These are phyloP conservation scores for Teunomyces pallodes DNA, from an alignment of 805 yeast species.

Conservation along the genomic window DNA sequence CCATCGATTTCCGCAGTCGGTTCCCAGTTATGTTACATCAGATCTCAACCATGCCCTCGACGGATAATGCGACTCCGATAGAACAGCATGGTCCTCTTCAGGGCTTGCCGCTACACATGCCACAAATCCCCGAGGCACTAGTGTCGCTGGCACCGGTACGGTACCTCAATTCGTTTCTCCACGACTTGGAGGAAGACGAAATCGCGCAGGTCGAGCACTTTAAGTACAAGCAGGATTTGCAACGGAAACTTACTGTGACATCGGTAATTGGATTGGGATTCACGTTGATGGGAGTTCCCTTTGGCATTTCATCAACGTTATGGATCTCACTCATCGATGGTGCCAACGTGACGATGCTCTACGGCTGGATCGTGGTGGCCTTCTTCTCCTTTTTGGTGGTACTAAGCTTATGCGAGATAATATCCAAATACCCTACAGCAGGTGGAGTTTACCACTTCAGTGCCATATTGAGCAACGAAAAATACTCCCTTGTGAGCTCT, in stretches of 20 bases:
- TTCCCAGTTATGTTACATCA: neutral
- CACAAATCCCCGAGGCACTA: neutral
- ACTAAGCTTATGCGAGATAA: constrained; percentile 71
- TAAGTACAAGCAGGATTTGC: constrained; percentile 69
- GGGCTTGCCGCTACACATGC: neutral
- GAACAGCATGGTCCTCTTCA: neutral
- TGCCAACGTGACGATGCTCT: constrained; percentile 69
- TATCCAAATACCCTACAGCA: constrained; percentile 73
- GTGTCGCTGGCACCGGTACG: constrained; percentile 5
- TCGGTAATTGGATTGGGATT: constrained; percentile 78
- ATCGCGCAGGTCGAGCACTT: constrained; percentile 65
- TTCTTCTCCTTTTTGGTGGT: constrained; percentile 64
- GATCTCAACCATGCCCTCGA: neutral
- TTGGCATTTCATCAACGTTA: constrained; percentile 72
- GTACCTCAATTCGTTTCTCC: constrained; percentile 6
- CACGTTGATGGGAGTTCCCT: constrained; percentile 78
- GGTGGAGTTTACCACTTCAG: constrained; percentile 77
- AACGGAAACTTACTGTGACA: constrained; percentile 62
- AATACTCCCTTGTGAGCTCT: constrained; percentile 55
- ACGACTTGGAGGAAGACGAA: constrained; percentile 39
- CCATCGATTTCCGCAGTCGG: neutral
- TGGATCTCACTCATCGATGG: constrained; percentile 73
- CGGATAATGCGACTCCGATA: neutral
- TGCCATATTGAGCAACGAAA: constrained; percentile 61
- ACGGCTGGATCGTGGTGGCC: constrained; percentile 72